These are phyloP conservation scores for Eragrostis curvula DNA, from an alignment of 176 grass and related monocot genomes.

Conservation along the genomic window DNA sequence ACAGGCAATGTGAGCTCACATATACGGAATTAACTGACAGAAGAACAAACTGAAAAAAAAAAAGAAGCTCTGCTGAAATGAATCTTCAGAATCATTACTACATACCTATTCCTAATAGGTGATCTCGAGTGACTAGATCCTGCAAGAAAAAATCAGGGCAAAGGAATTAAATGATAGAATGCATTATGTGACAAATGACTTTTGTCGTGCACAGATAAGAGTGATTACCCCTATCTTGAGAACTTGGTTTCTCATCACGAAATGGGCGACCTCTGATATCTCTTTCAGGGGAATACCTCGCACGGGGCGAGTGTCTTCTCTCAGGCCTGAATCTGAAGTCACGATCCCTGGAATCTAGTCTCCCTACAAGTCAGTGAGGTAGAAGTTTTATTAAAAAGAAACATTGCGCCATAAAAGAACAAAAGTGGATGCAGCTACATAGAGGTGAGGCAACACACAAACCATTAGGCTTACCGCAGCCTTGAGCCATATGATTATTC, in stretches of 20 bases:
- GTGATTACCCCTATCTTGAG: slow-evolving; percentile 63
- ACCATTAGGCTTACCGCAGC: slow-evolving; percentile 72
- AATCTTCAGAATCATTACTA: slow-evolving; percentile 1
- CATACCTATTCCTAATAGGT: slow-evolving; percentile 66
- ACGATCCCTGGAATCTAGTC: slow-evolving; percentile 61
- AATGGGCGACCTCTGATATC: slow-evolving; percentile 58
- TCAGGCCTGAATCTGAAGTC: slow-evolving; percentile 75
- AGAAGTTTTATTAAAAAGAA: slow-evolving; percentile 30
- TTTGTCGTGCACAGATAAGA: slow-evolving; percentile 11
- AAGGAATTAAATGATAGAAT: slow-evolving; percentile 7
- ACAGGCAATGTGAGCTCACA: too few species aligned
- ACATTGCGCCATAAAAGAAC: neutral
- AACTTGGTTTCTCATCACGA: slow-evolving; percentile 57
- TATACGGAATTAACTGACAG: slow-evolving; percentile 13
- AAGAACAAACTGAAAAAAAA: slow-evolving; percentile 20
- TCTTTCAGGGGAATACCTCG: slow-evolving; percentile 72
- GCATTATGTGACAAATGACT: neutral
- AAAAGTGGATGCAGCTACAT: slow-evolving; percentile 26
- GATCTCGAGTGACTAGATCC: slow-evolving; percentile 78
- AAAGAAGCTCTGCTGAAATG: neutral
- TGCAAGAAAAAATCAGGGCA: slow-evolving; percentile 37
- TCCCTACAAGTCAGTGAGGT: slow-evolving; percentile 48
- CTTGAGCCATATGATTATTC: slow-evolving; percentile 66
- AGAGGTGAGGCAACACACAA: slow-evolving; percentile 50
- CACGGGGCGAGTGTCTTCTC: slow-evolving; percentile 73